These are phyloP conservation scores for Ephemerocybe angulata DNA, from an alignment of 768 basidiomycete species.

Conservation along the genomic window DNA sequence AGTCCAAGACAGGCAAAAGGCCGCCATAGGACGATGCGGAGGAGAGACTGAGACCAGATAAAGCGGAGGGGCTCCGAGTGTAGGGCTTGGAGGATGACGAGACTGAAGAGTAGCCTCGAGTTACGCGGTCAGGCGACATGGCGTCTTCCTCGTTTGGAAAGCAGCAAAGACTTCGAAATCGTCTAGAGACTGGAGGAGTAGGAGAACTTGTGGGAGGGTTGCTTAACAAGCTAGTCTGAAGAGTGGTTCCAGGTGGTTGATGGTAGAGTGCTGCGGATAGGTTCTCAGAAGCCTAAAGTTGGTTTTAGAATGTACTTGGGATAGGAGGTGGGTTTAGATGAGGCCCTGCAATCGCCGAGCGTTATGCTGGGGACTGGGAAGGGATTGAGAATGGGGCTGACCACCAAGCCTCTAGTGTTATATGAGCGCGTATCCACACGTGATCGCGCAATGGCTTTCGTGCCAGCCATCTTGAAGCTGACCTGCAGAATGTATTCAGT, in stretches of 20 bases:
- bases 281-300: slow-evolving; percentile 4
- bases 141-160: background rate
- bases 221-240: background rate
- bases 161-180: background rate
- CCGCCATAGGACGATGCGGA: background rate
- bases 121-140: slow-evolving; percentile 11
- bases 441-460: slow-evolving; percentile 11
- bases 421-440: slow-evolving; percentile 9
- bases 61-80: background rate
- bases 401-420: slow-evolving; percentile 13
- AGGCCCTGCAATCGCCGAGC: slow-evolving; percentile 11
- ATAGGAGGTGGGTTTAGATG: slow-evolving; percentile 4
- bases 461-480: slow-evolving; percentile 12
- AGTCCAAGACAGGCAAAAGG: background rate
- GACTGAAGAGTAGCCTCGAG: background rate
- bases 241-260: background rate
- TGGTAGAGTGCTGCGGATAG: background rate
- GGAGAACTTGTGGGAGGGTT: no score
- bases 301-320: slow-evolving; percentile 4
- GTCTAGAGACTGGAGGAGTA: slow-evolving; percentile 4
- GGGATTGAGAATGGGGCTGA: slow-evolving; percentile 27
- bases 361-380: slow-evolving; percentile 19
- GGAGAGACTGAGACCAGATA: no score
- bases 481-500: background rate
- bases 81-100: slow-evolving; percentile 10